phyloP scores from a whole-genome alignment of 495 filamentous ascomycete genomes.

The Daldinia loculata region DNA sequence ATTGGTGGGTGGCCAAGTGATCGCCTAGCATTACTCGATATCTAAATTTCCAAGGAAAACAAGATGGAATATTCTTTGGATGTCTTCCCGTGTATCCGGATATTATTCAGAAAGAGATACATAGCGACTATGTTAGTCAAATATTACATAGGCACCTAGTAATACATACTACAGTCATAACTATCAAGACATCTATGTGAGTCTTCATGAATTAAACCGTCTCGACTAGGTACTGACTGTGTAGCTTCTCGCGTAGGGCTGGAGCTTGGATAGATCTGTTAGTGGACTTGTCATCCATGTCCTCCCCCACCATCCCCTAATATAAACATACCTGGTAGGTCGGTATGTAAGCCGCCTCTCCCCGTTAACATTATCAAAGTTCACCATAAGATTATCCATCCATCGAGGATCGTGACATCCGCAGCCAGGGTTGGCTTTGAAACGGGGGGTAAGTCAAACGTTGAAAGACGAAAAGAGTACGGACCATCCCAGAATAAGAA shows the following conservation, averaged over 20 bases:
- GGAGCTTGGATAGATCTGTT: neutral
- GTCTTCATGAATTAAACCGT: conserved; percentile 4
- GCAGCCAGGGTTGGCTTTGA: conserved; percentile 30
- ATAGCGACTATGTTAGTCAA: neutral
- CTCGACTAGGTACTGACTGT: neutral
- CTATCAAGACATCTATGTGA: neutral
- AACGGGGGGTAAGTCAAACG: conserved; percentile 11
- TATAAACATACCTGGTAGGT: neutral
- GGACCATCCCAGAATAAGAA: conserved; percentile 4
- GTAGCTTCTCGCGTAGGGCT: conserved; percentile 15
- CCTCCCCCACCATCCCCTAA: conserved; percentile 4
- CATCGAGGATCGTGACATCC: conserved; percentile 29
- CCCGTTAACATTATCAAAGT: neutral
- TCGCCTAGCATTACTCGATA: conserved; percentile 18
- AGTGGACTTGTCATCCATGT: neutral
- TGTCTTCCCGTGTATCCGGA: conserved; percentile 31
- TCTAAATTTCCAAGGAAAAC: conserved; percentile 18
- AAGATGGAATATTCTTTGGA: conserved; percentile 19
- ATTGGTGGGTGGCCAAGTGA: conserved; percentile 31
- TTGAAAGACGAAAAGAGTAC: neutral
- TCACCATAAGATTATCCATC: conserved; percentile 22
- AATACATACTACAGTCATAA: neutral
- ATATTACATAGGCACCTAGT: neutral
- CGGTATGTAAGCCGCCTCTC: neutral
- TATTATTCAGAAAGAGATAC: neutral